phyloP scores from a whole-genome alignment of 2,329 filamentous ascomycete genomes.

The Pestalotiopsis sp. region DNA sequence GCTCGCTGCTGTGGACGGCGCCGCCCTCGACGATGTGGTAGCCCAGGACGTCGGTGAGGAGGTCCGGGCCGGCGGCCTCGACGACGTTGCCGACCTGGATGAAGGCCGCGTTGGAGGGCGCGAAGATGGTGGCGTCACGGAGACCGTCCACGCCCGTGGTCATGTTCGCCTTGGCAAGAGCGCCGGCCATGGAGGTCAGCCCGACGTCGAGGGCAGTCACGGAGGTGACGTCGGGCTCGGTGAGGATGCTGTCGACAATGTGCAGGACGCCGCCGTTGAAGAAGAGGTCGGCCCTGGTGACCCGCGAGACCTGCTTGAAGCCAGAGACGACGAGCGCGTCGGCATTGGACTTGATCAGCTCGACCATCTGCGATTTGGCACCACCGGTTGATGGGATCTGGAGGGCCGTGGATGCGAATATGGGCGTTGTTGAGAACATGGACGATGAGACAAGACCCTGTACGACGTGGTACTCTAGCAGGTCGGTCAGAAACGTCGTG shows the following conservation, averaged over 20 bases:
- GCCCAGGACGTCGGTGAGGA: slow-evolving; percentile 32
- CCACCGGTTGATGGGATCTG: slow-evolving; percentile 29
- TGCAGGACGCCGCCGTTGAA: slow-evolving; percentile 40
- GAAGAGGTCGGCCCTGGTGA: slow-evolving; percentile 30
- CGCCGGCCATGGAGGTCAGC: slow-evolving; percentile 38
- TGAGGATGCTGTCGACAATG: slow-evolving; percentile 40
- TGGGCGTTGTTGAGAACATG: slow-evolving; percentile 26
- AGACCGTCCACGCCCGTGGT: slow-evolving; percentile 22
- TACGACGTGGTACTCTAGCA: slow-evolving; percentile 24
- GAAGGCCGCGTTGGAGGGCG: slow-evolving; percentile 31
- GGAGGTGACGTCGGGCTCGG: slow-evolving; percentile 35
- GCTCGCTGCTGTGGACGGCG: slow-evolving; percentile 30
- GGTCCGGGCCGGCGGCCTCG: slow-evolving; percentile 25
- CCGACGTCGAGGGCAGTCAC: slow-evolving; percentile 33
- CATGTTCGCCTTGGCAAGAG: slow-evolving; percentile 30
- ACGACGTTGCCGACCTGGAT: slow-evolving; percentile 36
- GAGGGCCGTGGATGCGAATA: slow-evolving; percentile 38
- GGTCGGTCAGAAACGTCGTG: slow-evolving; percentile 8
- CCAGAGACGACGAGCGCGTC: slow-evolving; percentile 14
- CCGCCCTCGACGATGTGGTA: slow-evolving; percentile 35
- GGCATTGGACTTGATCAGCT: slow-evolving; percentile 10
- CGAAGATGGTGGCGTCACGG: slow-evolving; percentile 32
- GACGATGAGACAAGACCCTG: slow-evolving; percentile 25
- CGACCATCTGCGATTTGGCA: slow-evolving; percentile 28
- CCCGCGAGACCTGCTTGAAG: slow-evolving; percentile 28